Evolutionary conservation across 2,329 filamentous ascomycete genomes (phyloP).

Genomic region (Penicillium sp.): DNA sequence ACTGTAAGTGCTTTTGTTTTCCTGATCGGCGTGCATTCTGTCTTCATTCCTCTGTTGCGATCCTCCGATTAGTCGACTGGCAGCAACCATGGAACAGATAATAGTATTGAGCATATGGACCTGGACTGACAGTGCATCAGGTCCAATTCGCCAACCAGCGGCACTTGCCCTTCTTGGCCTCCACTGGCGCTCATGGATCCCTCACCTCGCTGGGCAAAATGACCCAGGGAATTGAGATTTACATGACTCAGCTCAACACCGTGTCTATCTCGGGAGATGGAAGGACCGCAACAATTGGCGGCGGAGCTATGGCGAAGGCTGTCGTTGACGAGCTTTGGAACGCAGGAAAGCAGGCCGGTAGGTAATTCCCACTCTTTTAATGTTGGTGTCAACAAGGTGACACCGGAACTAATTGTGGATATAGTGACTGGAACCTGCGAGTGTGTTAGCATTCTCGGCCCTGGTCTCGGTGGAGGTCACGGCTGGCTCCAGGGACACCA

Average conservation of each 20-base stretch:
- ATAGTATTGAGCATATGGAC: neutral
- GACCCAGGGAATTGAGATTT: slow-evolving; percentile 55
- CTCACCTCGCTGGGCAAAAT: slow-evolving; percentile 54
- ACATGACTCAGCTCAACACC: slow-evolving; percentile 48
- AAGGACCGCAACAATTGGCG: slow-evolving; percentile 52
- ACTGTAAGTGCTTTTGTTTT: slow-evolving; percentile 41
- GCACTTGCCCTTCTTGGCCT: slow-evolving; percentile 55
- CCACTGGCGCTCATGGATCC: slow-evolving; percentile 56
- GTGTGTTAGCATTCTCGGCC: slow-evolving; percentile 52
- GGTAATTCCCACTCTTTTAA: neutral
- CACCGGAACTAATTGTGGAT: neutral
- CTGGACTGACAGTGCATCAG: slow-evolving; percentile 26
- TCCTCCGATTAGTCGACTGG: neutral
- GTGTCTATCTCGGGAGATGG: slow-evolving; percentile 44
- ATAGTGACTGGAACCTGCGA: slow-evolving; percentile 56
- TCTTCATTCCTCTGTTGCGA: neutral
- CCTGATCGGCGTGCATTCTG: neutral
- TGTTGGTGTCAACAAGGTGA: neutral
- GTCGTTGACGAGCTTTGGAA: slow-evolving; percentile 54
- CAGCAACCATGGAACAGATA: neutral
- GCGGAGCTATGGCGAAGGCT: slow-evolving; percentile 51
- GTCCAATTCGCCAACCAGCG: slow-evolving; percentile 53
- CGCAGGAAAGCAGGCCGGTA: slow-evolving; percentile 50
- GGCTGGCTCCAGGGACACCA: slow-evolving; percentile 57
- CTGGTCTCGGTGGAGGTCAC: slow-evolving; percentile 60